Evolutionary conservation across 306 rosid species (phyloP).

Genomic region (Citrullus colocynthis): DNA sequence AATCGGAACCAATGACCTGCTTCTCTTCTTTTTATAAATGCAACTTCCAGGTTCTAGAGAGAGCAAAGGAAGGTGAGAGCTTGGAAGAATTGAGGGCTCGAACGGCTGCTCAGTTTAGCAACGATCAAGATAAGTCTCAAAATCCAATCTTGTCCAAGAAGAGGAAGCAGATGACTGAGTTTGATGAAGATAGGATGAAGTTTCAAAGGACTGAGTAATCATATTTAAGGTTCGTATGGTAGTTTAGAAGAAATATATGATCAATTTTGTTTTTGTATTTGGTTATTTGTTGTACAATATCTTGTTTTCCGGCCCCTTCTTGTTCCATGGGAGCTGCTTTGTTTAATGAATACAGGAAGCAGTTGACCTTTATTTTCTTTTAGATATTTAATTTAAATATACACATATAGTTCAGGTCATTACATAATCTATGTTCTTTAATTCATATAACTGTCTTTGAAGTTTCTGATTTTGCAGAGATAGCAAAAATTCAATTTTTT

Average conservation of each 20-base stretch:
- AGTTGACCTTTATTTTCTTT: not conserved
- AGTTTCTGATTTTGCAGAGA: too few species aligned
- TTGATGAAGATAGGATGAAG: conserved; percentile 47
- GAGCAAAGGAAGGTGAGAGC: conserved; percentile 87
- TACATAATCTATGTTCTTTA: not conserved
- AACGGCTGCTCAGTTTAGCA: conserved; percentile 56
- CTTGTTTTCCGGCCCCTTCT: not conserved
- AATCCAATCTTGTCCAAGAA: conserved; percentile 43
- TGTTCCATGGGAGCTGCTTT: conserved; percentile 1
- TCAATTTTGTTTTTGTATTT: not conserved
- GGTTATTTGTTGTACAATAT: not conserved
- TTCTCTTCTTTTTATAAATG: not conserved
- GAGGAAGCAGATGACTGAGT: conserved; percentile 41
- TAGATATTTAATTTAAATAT: not conserved
- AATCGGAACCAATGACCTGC: not conserved
- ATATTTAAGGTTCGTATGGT: not conserved
- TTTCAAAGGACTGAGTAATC: conserved; percentile 31
- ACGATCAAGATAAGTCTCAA: conserved; percentile 34
- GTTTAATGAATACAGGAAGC: not conserved
- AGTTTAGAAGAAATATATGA: not conserved
- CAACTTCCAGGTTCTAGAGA: conserved; percentile 56
- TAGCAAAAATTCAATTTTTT: too few species aligned
- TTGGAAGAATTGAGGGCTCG: conserved; percentile 69
- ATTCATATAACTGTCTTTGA: not conserved
- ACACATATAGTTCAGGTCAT: not conserved